These are phyloP conservation scores for Lecanosticta acicola DNA, from an alignment of 2,329 filamentous ascomycete species.

Conservation along the genomic window DNA sequence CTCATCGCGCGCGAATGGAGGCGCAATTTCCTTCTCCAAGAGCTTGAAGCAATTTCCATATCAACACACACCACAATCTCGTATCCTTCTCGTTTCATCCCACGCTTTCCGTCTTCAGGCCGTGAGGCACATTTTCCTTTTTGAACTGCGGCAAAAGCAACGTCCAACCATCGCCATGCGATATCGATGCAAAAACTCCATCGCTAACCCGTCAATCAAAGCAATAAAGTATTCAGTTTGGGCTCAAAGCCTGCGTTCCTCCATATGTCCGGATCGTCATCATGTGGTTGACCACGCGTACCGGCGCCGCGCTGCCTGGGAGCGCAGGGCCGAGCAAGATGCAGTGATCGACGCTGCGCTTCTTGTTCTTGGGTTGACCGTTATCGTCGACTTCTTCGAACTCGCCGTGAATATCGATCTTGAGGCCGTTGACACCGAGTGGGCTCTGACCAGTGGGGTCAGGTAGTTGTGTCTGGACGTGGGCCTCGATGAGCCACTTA, in stretches of 20 bases:
- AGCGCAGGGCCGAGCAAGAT: constrained; percentile 69
- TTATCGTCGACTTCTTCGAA: constrained; percentile 67
- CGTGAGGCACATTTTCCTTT: neutral
- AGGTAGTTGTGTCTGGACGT: constrained; percentile 63
- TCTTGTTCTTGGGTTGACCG: constrained; percentile 50
- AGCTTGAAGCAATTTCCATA: too few relatives aligned
- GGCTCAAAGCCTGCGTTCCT: constrained; percentile 49
- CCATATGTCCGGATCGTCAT: constrained; percentile 66
- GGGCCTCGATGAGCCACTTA: constrained; percentile 80
- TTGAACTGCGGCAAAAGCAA: neutral
- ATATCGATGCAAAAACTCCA: too few relatives aligned
- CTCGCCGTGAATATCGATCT: constrained; percentile 75
- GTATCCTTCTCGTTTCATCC: too few relatives aligned
- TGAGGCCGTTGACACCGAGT: constrained; percentile 68
- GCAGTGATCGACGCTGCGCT: constrained; percentile 72
- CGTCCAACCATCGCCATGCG: neutral
- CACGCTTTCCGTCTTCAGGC: too few relatives aligned
- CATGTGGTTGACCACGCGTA: constrained; percentile 76
- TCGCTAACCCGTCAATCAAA: too few relatives aligned
- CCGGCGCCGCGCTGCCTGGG: constrained; percentile 60
- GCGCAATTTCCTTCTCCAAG: too few relatives aligned
- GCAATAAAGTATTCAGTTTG: too few relatives aligned
- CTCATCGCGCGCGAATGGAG: too few relatives aligned
- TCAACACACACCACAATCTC: too few relatives aligned
- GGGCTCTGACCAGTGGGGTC: constrained; percentile 61